These are phyloP conservation scores for Aristolochia contorta DNA, from an alignment of 164 flowering plant genomes.

Conservation along the genomic window DNA sequence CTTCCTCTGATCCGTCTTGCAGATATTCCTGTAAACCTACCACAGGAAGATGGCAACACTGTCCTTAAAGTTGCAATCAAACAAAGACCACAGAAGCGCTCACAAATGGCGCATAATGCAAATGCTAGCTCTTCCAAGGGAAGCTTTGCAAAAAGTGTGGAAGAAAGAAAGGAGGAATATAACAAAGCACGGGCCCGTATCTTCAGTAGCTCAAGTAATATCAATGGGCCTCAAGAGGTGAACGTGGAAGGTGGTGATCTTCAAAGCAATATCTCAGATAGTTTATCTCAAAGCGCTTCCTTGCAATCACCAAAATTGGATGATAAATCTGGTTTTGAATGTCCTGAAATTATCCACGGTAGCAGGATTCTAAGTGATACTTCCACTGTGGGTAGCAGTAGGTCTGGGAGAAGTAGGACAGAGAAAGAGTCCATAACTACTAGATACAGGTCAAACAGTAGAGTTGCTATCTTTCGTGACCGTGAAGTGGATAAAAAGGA, in stretches of 20 bases:
- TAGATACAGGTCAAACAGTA: conserved; percentile 53
- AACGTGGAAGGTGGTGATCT: conserved; percentile 38
- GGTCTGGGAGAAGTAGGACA: conserved; percentile 50
- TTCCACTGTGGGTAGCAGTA: conserved; percentile 32
- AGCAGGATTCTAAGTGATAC: conserved; percentile 38
- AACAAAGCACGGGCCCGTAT: conserved; percentile 90
- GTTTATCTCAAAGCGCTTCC: conserved; percentile 28
- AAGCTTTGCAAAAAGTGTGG: conserved; percentile 68
- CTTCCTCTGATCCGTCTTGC: conserved; percentile 73
- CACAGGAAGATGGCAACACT: conserved; percentile 45
- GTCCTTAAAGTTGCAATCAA: conserved; percentile 75
- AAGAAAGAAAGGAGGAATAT: conserved; percentile 96
- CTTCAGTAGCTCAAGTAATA: conserved; percentile 42
- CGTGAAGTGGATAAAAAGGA: conserved; percentile 89
- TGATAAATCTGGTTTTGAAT: conserved; percentile 38
- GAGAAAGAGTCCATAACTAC: conserved; percentile 57
- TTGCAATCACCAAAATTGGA: conserved; percentile 33
- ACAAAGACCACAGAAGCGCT: conserved; percentile 68
- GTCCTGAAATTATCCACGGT: conserved; percentile 38
- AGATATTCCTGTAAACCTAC: conserved; percentile 72
- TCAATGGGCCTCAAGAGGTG: conserved; percentile 20
- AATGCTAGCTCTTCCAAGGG: conserved; percentile 38
- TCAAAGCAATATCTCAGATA: conserved; percentile 23
- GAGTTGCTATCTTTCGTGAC: conserved; percentile 94
- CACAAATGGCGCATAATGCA: conserved; percentile 17